A percentile compares a stretch with the other conserved stretches of the same genome.
Conservation (phyloP, 305 asterid species). For the Fraxinus baroniana region DNA sequence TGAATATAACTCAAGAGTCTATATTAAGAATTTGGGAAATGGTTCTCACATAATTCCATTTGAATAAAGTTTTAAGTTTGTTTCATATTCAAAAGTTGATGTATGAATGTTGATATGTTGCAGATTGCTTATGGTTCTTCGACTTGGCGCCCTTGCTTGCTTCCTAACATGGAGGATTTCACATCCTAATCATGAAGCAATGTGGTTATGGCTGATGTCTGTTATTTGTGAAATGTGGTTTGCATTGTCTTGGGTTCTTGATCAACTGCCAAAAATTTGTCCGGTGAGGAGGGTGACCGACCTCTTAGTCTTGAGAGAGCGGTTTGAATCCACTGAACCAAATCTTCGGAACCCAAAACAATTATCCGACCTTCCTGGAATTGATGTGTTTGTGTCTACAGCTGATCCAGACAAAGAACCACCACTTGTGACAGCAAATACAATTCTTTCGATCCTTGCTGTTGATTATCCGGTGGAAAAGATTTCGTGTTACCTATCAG, state of each 20-base stretch:
- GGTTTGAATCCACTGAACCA: slow-evolving; percentile 72
- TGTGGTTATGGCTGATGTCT: slow-evolving; percentile 92
- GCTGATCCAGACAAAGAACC: slow-evolving; percentile 92
- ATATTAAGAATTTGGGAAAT: background rate
- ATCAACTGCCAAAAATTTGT: slow-evolving; percentile 82
- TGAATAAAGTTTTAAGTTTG: background rate
- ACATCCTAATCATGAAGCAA: slow-evolving; percentile 85
- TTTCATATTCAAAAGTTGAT: background rate
- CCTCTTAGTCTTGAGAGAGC: slow-evolving; percentile 61
- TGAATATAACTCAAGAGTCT: background rate
- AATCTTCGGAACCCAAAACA: slow-evolving; percentile 75
- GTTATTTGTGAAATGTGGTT: slow-evolving; percentile 89
- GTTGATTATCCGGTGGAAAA: slow-evolving; percentile 92
- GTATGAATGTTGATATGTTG: slow-evolving; percentile 10
- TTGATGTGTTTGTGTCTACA: slow-evolving; percentile 84
- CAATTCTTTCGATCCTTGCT: slow-evolving; percentile 82
- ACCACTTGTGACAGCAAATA: slow-evolving; percentile 89
- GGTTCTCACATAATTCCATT: background rate
- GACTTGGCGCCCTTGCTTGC: slow-evolving; percentile 70
- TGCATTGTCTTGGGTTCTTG: slow-evolving; percentile 89
- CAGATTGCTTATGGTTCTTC: slow-evolving; percentile 70
- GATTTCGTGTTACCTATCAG: slow-evolving; percentile 77
- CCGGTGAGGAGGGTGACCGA: slow-evolving; percentile 79
- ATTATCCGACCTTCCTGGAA: slow-evolving; percentile 81
- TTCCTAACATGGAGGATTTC: slow-evolving; percentile 80